Evolutionary conservation across 176 grass and related monocot genomes (phyloP), one percentile per base, ranked within the genome.

Genomic region (Triticum monococcum): DNA sequence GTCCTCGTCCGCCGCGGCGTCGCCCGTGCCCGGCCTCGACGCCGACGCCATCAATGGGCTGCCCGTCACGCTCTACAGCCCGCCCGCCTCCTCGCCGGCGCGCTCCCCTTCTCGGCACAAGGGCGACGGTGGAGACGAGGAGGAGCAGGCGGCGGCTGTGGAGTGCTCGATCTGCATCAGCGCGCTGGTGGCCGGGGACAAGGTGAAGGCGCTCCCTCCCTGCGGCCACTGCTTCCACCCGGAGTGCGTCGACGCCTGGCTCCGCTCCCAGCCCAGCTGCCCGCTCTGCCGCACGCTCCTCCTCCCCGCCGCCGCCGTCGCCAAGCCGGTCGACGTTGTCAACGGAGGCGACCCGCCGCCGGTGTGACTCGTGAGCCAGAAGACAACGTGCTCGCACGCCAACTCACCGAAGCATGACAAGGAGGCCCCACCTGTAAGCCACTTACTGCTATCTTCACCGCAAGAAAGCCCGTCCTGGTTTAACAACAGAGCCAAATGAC

Each of bases 181-280:
- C 65, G 83, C 64, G 74, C 66, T 98, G 62, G 81, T 40, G 32
- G 88, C 70, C n/a, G 91, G 93, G 6, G 89, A 94, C 79, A 95
- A 94, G 86, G 96, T 98, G 18, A 98, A 94, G 87, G 63, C 54
- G 54, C 83, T 98, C 73, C 93, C 91, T 28, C 78, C 76, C 8
- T 98, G 96, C 79, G 85, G 78, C 52, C 96, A 95, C 83, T 70
- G 84, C 35, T 98, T 98, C 90, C 91, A 98, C 87, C 88, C 90
- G 70, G 91, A 92, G 68, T 98, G 96, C 91, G 92, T 95, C 74
- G 93, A 98, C 48, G 87, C 63, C 32, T 95, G 96, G 96, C 88
- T 98, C 32, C 79, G 78, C 1, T 84, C 79, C 5, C 91, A 95
- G 22, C 46, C 91, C 41, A 98, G 83, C 82, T 95, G 95, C 86